phyloP scores from a whole-genome alignment of 2,329 filamentous ascomycete genomes.

The Cercospora zeae-maydis region DNA sequence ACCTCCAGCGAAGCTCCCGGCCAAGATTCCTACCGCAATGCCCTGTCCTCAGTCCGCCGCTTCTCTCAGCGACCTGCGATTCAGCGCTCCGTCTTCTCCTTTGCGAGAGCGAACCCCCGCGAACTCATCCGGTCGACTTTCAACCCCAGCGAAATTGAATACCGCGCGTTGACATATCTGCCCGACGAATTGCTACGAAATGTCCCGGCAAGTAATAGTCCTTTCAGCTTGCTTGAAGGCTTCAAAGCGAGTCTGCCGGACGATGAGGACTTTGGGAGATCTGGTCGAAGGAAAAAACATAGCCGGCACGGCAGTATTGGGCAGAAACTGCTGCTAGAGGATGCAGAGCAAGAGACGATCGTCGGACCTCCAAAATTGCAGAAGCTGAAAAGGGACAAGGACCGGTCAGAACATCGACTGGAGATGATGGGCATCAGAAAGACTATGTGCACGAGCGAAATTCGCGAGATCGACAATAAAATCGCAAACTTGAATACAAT shows the following conservation, averaged over 20 bases:
- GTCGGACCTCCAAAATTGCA: constrained; percentile 64
- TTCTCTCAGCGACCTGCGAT: constrained; percentile 79
- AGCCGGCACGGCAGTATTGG: constrained; percentile 68
- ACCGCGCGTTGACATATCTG: constrained; percentile 81
- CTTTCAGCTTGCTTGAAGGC: constrained; percentile 92
- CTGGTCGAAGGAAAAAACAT: constrained; percentile 60
- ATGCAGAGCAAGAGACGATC: constrained; percentile 55
- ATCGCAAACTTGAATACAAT: constrained; percentile 89
- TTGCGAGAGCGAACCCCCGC: constrained; percentile 86
- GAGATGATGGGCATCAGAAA: constrained; percentile 91
- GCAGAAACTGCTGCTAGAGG: constrained; percentile 64
- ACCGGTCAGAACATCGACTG: constrained; percentile 74
- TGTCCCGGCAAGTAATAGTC: constrained; percentile 79
- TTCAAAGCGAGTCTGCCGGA: constrained; percentile 89
- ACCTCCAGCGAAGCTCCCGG: constrained; percentile 49
- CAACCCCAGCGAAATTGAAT: constrained; percentile 87
- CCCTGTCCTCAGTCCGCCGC: constrained; percentile 84
- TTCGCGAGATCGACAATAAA: constrained; percentile 94
- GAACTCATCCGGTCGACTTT: constrained; percentile 90
- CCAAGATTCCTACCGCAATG: constrained; percentile 69
- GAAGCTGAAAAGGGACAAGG: constrained; percentile 75
- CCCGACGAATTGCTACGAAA: constrained; percentile 86
- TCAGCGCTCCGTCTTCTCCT: constrained; percentile 85
- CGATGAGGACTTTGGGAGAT: constrained; percentile 40
- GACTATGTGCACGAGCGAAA: constrained; percentile 96